phyloP scores from a whole-genome alignment of 305 asterid species.

The Solanum hybrid region DNA sequence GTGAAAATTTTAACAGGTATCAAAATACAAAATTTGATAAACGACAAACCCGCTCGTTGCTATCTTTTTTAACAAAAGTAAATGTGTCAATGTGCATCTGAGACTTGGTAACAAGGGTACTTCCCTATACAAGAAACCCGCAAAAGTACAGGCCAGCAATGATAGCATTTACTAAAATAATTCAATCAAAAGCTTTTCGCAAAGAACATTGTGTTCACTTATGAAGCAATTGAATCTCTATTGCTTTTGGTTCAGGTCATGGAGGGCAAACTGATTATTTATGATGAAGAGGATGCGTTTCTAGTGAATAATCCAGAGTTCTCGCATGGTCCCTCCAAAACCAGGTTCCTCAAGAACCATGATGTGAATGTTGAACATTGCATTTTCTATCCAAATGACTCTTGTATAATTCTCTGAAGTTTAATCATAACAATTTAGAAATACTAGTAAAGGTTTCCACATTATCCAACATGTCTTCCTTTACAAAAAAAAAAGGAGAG shows the following conservation, averaged over 20 bases:
- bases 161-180: not conserved
- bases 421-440: not conserved
- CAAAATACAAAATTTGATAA: not conserved
- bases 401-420: not conserved
- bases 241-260: not conserved
- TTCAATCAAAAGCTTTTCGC: not conserved
- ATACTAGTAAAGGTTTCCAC: not conserved
- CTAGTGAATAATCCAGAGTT: not conserved
- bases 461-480: not conserved
- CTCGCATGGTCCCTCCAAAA: not conserved
- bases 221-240: not conserved
- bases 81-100: not conserved
- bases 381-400: not conserved
- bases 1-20: not conserved
- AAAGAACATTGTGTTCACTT: not conserved
- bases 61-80: not conserved
- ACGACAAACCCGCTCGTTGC: not conserved
- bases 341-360: not conserved
- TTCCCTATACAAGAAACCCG: not conserved
- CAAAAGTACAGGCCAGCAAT: not conserved
- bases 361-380: not conserved
- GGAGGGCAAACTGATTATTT: not conserved
- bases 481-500: not conserved
- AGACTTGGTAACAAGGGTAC: not conserved
- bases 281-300: not conserved